These are phyloP conservation scores for Geranomyces variabilis DNA, from an alignment of 192 early-diverging fungal species.

Conservation along the genomic window DNA sequence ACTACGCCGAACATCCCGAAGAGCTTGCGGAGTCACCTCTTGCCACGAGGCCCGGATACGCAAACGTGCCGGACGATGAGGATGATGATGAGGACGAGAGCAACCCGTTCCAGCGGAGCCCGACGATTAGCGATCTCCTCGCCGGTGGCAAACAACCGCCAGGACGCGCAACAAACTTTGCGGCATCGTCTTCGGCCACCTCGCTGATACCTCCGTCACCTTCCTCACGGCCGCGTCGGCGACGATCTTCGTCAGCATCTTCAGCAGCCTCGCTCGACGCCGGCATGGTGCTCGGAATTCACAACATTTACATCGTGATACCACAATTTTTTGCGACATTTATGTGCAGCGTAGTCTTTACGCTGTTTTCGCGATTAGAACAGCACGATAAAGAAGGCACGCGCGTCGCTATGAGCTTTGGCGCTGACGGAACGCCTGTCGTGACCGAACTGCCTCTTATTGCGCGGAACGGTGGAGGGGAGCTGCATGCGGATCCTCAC, in stretches of 20 bases:
- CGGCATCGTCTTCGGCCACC: neutral
- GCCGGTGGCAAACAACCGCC: neutral
- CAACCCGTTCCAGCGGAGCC: neutral
- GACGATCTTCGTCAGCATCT: neutral
- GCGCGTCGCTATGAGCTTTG: slow-evolving; percentile 40
- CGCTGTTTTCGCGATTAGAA: slow-evolving; percentile 46
- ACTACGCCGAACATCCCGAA: slow-evolving; percentile 19
- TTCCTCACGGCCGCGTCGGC: neutral
- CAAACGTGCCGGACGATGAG: slow-evolving; percentile 28
- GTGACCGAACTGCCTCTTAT: neutral
- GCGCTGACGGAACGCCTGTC: slow-evolving; percentile 8
- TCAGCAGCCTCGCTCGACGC: slow-evolving; percentile 29
- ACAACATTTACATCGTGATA: slow-evolving; percentile 93
- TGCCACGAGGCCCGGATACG: slow-evolving; percentile 23
- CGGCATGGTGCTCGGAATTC: slow-evolving; percentile 80
- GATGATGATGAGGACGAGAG: slow-evolving; percentile 7
- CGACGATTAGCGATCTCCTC: neutral
- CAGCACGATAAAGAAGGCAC: neutral
- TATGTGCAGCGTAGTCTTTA: slow-evolving; percentile 73
- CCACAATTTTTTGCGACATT: slow-evolving; percentile 91
- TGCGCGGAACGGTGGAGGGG: neutral
- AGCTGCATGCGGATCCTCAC: slow-evolving; percentile 20
- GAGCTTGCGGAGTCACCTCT: neutral
- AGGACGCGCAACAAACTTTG: neutral
- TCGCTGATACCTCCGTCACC: neutral